These are phyloP conservation scores for Xylaria telfairii DNA, from an alignment of 495 filamentous ascomycete genomes.

Conservation along the genomic window DNA sequence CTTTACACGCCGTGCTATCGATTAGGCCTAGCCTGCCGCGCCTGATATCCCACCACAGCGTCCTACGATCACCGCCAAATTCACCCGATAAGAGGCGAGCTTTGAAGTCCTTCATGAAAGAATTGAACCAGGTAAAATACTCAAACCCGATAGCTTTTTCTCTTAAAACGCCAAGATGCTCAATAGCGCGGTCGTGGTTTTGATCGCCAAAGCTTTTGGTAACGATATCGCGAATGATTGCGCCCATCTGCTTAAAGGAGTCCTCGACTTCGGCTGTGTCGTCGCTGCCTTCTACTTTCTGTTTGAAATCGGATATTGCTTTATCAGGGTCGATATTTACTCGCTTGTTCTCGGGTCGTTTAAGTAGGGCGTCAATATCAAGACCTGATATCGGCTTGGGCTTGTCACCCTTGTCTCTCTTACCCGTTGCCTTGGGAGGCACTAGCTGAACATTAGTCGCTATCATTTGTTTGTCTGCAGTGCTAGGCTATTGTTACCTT, in stretches of 20 bases:
- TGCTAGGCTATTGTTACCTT: slow-evolving; percentile 57
- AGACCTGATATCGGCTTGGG: slow-evolving; percentile 91
- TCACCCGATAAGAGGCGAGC: slow-evolving; percentile 69
- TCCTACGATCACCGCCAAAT: slow-evolving; percentile 79
- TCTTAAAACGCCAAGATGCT: slow-evolving; percentile 77
- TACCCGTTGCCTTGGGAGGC: slow-evolving; percentile 80
- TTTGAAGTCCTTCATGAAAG: slow-evolving; percentile 74
- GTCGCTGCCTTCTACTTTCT: slow-evolving; percentile 68
- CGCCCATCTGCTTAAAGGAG: slow-evolving; percentile 75
- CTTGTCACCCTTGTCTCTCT: slow-evolving; percentile 69
- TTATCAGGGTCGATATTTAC: slow-evolving; percentile 77
- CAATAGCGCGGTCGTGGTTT: slow-evolving; percentile 76
- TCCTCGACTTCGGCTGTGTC: slow-evolving; percentile 67
- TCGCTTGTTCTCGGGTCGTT: slow-evolving; percentile 49
- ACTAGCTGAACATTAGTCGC: slow-evolving; percentile 60
- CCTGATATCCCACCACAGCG: slow-evolving; percentile 81
- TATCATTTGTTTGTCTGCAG: not conserved
- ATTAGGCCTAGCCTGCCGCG: slow-evolving; percentile 75
- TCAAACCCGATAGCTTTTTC: slow-evolving; percentile 79
- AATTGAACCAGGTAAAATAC: slow-evolving; percentile 78
- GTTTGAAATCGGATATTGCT: slow-evolving; percentile 91
- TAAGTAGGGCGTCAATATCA: slow-evolving; percentile 80
- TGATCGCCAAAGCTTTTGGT: slow-evolving; percentile 74
- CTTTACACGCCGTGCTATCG: slow-evolving; percentile 62
- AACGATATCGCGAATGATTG: slow-evolving; percentile 72